phyloP scores from a whole-genome alignment of 1,139 yeast genomes.

The Blastobotrys aristatus region DNA sequence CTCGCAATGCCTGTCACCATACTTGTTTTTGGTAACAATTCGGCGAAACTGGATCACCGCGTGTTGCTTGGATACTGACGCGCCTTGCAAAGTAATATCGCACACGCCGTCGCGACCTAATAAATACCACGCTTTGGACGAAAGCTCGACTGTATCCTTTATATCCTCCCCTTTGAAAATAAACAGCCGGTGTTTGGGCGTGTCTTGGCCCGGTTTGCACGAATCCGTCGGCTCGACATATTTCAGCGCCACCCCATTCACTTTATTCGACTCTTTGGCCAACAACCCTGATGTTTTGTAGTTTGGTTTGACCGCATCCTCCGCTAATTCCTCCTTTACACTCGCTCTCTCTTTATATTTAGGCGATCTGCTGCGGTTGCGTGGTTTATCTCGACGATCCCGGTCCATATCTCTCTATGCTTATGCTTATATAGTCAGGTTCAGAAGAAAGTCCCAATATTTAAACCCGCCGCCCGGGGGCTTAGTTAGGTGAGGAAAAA shows the following conservation, averaged over 20 bases:
- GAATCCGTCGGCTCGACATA: slow-evolving; percentile 45
- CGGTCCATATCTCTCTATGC: too few relatives aligned
- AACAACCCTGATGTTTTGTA: slow-evolving; percentile 45
- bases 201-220: slow-evolving; percentile 31
- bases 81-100: slow-evolving; percentile 43
- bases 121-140: slow-evolving; percentile 34
- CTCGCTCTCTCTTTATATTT: not conserved
- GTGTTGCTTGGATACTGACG: slow-evolving; percentile 48
- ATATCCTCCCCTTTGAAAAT: slow-evolving; percentile 30
- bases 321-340: not conserved
- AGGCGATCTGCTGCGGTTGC: too few relatives aligned
- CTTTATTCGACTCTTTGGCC: slow-evolving; percentile 40
- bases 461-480: too few relatives aligned
- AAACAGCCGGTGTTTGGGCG: slow-evolving; percentile 23
- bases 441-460: too few relatives aligned
- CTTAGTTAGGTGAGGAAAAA: too few relatives aligned
- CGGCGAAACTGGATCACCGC: slow-evolving; percentile 51
- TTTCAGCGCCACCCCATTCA: slow-evolving; percentile 40
- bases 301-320: slow-evolving; percentile 31
- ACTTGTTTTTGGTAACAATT: slow-evolving; percentile 21
- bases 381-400: too few relatives aligned
- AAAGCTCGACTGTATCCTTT: slow-evolving; percentile 32
- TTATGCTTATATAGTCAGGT: too few relatives aligned
- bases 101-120: slow-evolving; percentile 47
- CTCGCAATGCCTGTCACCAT: slow-evolving; percentile 20